A percentile compares a stretch with the other conserved stretches of the same genome.
Conservation (phyloP, 345 rosid species). For the Lumnitzera racemosa region DNA sequence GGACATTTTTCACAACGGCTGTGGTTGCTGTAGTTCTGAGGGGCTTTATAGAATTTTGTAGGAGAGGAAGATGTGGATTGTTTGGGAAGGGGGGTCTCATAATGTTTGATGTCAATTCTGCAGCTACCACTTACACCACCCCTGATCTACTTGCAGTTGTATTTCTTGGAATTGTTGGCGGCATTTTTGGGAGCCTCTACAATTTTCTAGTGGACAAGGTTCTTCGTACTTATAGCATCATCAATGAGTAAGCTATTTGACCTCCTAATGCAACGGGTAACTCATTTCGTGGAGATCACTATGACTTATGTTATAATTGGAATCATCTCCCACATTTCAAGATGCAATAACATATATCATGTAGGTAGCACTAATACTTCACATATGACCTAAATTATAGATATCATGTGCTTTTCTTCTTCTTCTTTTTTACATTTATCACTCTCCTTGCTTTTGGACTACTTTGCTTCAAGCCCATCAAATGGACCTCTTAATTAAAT, state of each 20-base stretch:
- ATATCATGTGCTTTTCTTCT: no score
- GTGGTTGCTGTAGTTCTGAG: conserved; percentile 86
- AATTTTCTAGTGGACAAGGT: conserved; percentile 83
- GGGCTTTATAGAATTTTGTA: conserved; percentile 58
- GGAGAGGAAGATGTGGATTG: conserved; percentile 68
- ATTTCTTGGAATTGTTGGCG: conserved; percentile 72
- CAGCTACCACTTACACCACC: conserved; percentile 37
- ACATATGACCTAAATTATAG: no score
- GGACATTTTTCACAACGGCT: conserved; percentile 92
- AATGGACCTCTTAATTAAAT: no score
- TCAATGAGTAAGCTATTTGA: conserved; percentile 59
- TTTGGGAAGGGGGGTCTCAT: conserved; percentile 92
- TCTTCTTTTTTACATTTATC: no score
- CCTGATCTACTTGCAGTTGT: conserved; percentile 69
- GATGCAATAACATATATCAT: no score
- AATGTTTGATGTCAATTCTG: conserved; percentile 78
- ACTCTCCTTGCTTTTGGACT: no score
- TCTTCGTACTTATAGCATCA: conserved; percentile 66
- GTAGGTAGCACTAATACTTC: no score
- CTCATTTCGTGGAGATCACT: no score
- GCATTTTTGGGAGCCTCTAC: conserved; percentile 79
- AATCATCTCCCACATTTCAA: no score
- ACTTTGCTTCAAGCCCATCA: no score
- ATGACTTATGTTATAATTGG: no score
- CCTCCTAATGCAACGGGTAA: background rate